These are phyloP conservation scores for Aureobasidium sp. DNA, from an alignment of 2,329 filamentous ascomycete species.

Conservation along the genomic window DNA sequence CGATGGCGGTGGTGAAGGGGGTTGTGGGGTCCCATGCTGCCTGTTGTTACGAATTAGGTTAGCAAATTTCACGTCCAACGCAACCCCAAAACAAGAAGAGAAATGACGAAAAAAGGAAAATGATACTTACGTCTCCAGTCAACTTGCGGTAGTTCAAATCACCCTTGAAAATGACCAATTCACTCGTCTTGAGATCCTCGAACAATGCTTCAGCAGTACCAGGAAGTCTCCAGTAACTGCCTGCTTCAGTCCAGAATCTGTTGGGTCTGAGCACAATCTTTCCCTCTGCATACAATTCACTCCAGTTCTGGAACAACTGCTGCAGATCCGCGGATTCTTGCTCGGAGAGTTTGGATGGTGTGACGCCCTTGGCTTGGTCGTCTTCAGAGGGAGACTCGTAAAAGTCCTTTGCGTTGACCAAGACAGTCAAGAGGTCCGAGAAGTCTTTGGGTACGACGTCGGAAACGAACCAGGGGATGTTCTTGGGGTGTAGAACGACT, in stretches of 20 bases:
- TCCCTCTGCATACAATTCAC: constrained; percentile 68
- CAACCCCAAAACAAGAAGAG: not conserved
- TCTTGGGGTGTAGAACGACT: constrained; percentile 85
- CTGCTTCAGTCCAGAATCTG: constrained; percentile 80
- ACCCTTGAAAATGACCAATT: constrained; percentile 93
- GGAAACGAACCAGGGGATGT: constrained; percentile 96
- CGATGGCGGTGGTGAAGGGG: constrained; percentile 74
- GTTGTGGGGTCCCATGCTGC: constrained; percentile 79
- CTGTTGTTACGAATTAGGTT: constrained; percentile 31
- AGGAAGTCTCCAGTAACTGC: constrained; percentile 84
- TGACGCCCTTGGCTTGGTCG: constrained; percentile 44
- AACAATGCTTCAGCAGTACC: constrained; percentile 56
- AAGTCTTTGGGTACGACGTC: constrained; percentile 89
- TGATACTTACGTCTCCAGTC: constrained; percentile 65
- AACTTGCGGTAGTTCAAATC: constrained; percentile 96
- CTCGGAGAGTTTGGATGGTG: constrained; percentile 54
- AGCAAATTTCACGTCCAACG: not conserved
- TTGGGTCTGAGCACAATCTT: constrained; percentile 77
- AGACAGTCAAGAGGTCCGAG: constrained; percentile 65
- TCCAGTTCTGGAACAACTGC: constrained; percentile 80
- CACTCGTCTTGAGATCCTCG: constrained; percentile 70
- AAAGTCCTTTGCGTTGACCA: constrained; percentile 70
- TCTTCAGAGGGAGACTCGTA: constrained; percentile 70
- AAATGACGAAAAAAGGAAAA: not conserved
- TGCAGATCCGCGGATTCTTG: constrained; percentile 58